Evolutionary conservation across 352 stramenopile genomes (phyloP).

Genomic region (Globisporangium rhizosaccharum): DNA sequence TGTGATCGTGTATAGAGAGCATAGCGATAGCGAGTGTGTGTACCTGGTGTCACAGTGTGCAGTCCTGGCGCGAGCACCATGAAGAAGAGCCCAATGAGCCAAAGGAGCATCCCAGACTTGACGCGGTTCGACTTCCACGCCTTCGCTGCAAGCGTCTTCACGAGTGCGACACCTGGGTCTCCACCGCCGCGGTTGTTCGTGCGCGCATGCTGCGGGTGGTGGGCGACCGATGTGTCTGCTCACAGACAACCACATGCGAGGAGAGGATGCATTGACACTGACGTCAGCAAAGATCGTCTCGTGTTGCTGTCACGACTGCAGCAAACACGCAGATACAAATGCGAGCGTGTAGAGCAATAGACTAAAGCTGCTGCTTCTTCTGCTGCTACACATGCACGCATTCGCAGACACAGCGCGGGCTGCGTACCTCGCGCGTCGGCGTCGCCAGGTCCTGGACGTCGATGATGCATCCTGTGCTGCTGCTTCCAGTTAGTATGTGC

Average conservation of each 20-base stretch:
- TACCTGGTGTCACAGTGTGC: conserved; percentile 40
- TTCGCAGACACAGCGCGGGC: not conserved
- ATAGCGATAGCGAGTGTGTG: not conserved
- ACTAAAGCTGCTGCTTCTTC: not conserved
- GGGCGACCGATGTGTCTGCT: conserved; percentile 1
- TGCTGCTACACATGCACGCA: not conserved
- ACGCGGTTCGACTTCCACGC: conserved; percentile 60
- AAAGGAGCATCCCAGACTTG: conserved; percentile 57
- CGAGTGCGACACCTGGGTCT: conserved; percentile 48
- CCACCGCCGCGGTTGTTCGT: conserved; percentile 6
- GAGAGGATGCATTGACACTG: not conserved
- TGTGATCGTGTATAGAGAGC: too few species aligned
- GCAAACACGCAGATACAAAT: not conserved
- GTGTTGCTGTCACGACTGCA: too few species aligned
- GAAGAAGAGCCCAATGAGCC: conserved; percentile 78
- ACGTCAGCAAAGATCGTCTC: not conserved
- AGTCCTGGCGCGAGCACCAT: conserved; percentile 71
- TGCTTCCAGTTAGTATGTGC: not conserved
- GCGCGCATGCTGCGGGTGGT: not conserved
- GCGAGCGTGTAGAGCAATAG: not conserved
- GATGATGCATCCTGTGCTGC: conserved; percentile 16
- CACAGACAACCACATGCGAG: not conserved
- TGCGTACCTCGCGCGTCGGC: conserved; percentile 11
- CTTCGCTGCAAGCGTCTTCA: conserved; percentile 41
- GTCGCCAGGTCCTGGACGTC: conserved; percentile 15